phyloP scores from a whole-genome alignment of 2,329 filamentous ascomycete genomes.

The Diaporthe aspalathi region DNA sequence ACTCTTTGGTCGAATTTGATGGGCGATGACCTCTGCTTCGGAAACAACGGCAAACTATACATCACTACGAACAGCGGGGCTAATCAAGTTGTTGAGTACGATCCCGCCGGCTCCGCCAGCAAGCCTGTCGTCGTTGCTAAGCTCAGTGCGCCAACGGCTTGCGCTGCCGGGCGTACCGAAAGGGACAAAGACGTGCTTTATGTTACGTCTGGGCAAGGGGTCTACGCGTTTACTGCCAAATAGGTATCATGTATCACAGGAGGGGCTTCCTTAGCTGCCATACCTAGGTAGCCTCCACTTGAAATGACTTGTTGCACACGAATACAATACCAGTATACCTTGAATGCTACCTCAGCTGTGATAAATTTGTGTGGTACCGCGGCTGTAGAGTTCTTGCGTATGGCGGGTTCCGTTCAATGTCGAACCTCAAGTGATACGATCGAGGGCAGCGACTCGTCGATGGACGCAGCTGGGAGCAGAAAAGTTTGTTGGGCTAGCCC shows the following conservation, averaged over 20 bases:
- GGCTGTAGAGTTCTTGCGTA: too few species aligned
- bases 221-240: slow-evolving; percentile 8
- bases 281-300: not conserved
- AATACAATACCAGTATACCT: not conserved
- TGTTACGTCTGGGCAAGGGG: not conserved
- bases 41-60: slow-evolving; percentile 48
- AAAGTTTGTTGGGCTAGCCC: not conserved
- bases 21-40: slow-evolving; percentile 50
- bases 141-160: slow-evolving; percentile 46
- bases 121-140: slow-evolving; percentile 44
- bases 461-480: not conserved
- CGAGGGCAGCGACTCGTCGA: too few species aligned
- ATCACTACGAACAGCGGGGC: slow-evolving; percentile 46
- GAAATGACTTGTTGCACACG: not conserved
- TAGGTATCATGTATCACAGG: not conserved
- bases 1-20: slow-evolving; percentile 49
- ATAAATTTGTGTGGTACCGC: not conserved
- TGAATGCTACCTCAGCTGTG: not conserved
- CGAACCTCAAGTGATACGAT: not conserved
- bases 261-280: not conserved
- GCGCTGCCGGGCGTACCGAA: slow-evolving; percentile 47
- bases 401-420: not conserved
- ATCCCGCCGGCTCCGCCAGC: slow-evolving; percentile 42
- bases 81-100: slow-evolving; percentile 48
- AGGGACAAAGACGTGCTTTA: slow-evolving; percentile 45